A percentile compares a stretch with the other conserved stretches of the same genome.
These are phyloP conservation scores for Niebla homalea DNA, from an alignment of 495 filamentous ascomycete genomes.

Conservation along the genomic window DNA sequence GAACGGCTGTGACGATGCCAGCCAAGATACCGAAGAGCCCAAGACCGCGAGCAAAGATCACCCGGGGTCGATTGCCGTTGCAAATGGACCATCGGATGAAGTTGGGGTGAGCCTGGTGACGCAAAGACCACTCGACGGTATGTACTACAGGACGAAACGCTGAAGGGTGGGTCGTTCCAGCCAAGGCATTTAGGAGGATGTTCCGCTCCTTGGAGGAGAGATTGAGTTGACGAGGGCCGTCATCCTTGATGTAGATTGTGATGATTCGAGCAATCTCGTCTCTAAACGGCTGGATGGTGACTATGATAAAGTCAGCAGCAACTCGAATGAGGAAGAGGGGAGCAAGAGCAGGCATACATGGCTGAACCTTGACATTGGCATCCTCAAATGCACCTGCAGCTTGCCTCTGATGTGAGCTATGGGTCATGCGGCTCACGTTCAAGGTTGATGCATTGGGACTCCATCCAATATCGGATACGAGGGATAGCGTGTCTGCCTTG, in stretches of 20 bases:
- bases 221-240: conserved; percentile 55
- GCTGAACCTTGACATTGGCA: conserved; percentile 40
- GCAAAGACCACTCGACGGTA: conserved; percentile 49
- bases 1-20: conserved; percentile 36
- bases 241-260: conserved; percentile 50
- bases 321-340: background rate
- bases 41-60: conserved; percentile 52
- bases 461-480: conserved; percentile 12
- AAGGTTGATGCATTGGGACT: conserved; percentile 16
- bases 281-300: conserved; percentile 65
- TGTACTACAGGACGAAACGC: conserved; percentile 41
- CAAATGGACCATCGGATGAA: conserved; percentile 71
- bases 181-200: conserved; percentile 48
- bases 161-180: conserved; percentile 61
- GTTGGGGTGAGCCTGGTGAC: conserved; percentile 62
- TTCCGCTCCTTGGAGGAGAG: conserved; percentile 52
- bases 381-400: conserved; percentile 32
- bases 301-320: conserved; percentile 25
- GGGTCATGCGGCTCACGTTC: conserved; percentile 1
- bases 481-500: conserved; percentile 9
- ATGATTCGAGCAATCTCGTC: conserved; percentile 58
- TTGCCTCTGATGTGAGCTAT: conserved; percentile 17
- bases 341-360: conserved; percentile 29
- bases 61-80: conserved; percentile 59
- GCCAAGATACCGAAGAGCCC: conserved; percentile 39